Percentiles rank a stretch among this genome's conserved stretches.
These are phyloP conservation scores for Nectriaceae sp. DNA, from an alignment of 2,329 filamentous ascomycete genomes.

Conservation along the genomic window DNA sequence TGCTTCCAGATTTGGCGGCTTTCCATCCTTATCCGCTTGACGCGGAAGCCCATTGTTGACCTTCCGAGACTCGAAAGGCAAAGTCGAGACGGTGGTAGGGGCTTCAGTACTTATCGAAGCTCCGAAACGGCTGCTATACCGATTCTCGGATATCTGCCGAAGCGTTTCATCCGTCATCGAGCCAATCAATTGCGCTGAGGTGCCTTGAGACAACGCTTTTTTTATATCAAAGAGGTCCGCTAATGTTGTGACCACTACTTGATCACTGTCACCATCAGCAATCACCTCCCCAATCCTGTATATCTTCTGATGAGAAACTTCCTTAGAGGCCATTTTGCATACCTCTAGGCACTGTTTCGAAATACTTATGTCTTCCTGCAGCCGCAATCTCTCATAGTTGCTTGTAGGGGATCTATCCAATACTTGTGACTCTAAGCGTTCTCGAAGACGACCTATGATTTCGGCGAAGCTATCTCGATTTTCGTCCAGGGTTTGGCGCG, in stretches of 20 bases:
- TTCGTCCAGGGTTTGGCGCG: conserved; percentile 31
- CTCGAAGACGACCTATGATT: conserved; percentile 33
- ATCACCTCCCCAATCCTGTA: conserved; percentile 38
- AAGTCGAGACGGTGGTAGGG: not conserved
- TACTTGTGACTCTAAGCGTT: conserved; percentile 31
- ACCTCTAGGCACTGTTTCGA: conserved; percentile 41
- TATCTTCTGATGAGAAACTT: conserved; percentile 33
- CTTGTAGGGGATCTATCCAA: conserved; percentile 19
- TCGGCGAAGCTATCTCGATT: conserved; percentile 33
- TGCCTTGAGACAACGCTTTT: conserved; percentile 35
- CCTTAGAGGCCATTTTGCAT: conserved; percentile 35
- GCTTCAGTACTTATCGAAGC: not conserved
- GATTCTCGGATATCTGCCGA: conserved; percentile 17
- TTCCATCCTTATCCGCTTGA: not conserved
- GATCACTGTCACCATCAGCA: conserved; percentile 40
- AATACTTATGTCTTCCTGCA: conserved; percentile 36
- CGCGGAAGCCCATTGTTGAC: not conserved
- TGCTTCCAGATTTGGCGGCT: not conserved
- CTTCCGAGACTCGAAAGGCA: not conserved
- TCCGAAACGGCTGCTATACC: conserved; percentile 23
- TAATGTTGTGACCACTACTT: conserved; percentile 43
- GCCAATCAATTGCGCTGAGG: conserved; percentile 38
- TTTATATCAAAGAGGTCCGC: conserved; percentile 43
- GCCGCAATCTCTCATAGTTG: conserved; percentile 28
- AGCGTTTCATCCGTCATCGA: conserved; percentile 33